Evolutionary conservation across 2,329 filamentous ascomycete species (phyloP).

Genomic region (Epicoccum sorghinum): DNA sequence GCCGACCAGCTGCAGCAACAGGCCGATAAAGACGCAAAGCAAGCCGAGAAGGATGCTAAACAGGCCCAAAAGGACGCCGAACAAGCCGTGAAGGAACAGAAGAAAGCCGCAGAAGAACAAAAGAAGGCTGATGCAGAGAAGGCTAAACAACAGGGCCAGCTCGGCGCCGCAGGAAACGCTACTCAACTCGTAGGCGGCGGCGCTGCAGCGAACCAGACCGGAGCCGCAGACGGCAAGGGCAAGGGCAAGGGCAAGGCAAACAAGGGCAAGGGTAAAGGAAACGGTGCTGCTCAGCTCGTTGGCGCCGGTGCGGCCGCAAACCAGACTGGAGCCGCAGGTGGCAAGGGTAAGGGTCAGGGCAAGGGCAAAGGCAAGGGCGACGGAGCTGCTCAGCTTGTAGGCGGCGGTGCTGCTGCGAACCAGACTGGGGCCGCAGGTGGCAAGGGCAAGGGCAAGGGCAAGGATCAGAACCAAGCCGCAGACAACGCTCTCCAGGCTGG

Average conservation of each 20-base stretch:
- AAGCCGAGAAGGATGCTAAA: constrained; percentile 10
- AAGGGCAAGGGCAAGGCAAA: constrained; percentile 3
- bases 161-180: constrained; percentile 9
- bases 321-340: no score
- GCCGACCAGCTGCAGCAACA: neutral
- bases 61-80: constrained; percentile 13
- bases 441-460: constrained; percentile 3
- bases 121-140: constrained; percentile 9
- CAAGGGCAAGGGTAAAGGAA: constrained; percentile 13
- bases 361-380: no score
- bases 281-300: no score
- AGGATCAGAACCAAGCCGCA: constrained; percentile 3
- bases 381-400: constrained; percentile 1
- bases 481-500: constrained; percentile 6
- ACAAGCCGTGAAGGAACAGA: constrained; percentile 7
- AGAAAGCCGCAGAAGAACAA: constrained; percentile 10
- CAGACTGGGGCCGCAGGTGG: constrained; percentile 5
- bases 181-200: constrained; percentile 5
- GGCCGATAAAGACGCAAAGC: constrained; percentile 10
- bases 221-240: constrained; percentile 3
- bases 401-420: constrained; percentile 6
- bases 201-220: constrained; percentile 8
- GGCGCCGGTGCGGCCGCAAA: no score
- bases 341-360: no score
- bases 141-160: constrained; percentile 8